Conservation (phyloP, 257 asterid species). For the Sherardia arvensis region DNA sequence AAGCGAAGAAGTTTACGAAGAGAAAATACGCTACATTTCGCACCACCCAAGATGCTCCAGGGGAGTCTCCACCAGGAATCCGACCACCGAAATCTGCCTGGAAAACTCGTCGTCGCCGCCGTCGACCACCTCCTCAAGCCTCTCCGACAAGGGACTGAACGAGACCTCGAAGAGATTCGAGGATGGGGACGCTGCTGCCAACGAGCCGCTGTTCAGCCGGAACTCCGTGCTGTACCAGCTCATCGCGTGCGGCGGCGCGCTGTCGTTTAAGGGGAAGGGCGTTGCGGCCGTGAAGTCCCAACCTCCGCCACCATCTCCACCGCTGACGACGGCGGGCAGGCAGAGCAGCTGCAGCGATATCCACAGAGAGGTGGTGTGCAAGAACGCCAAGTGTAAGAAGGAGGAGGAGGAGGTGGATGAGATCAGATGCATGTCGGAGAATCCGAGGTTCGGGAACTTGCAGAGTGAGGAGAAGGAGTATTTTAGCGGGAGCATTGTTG, state of each 20-base stretch:
- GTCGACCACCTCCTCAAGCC: conserved; percentile 51
- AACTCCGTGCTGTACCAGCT: conserved; percentile 64
- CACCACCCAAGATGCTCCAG: conserved; percentile 33
- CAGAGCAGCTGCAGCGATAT: conserved; percentile 45
- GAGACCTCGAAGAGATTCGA: conserved; percentile 34
- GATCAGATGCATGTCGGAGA: conserved; percentile 69
- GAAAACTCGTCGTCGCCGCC: conserved; percentile 43
- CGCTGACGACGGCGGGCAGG: conserved; percentile 21
- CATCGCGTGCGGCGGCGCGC: conserved; percentile 74
- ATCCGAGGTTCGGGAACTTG: conserved; percentile 72
- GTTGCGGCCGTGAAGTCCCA: conserved; percentile 17
- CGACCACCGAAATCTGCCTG: conserved; percentile 20
- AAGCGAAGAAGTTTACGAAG: conserved; percentile 27
- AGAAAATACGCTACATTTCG: conserved; percentile 22
- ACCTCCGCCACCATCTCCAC: conserved; percentile 13
- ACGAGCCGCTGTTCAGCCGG: conserved; percentile 46
- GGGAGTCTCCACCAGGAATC: conserved; percentile 42
- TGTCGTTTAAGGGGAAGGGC: conserved; percentile 31
- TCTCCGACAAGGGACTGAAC: conserved; percentile 36
- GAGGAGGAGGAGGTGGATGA: conserved; percentile 36
- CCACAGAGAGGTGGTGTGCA: conserved; percentile 42
- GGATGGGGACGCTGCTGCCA: conserved; percentile 39
- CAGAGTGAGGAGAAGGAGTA: conserved; percentile 67
- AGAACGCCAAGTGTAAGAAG: conserved; percentile 16
- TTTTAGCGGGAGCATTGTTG: conserved; percentile 89